Base-by-base conservation (phyloP, 768 basidiomycete species). In the Boletus insuetus region DNA sequence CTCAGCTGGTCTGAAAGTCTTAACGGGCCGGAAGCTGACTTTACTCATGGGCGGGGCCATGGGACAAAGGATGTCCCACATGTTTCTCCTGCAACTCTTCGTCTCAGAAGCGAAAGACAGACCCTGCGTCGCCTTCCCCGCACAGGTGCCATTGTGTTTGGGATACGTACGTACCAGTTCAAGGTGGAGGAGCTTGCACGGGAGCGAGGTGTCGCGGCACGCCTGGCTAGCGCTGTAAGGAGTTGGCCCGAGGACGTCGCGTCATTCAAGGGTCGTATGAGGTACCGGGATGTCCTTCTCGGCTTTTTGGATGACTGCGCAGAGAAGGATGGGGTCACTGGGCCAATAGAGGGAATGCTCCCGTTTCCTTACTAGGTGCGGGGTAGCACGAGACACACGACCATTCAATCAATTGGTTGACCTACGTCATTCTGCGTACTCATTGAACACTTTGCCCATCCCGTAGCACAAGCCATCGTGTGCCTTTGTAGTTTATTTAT, bases 221-320 rank as follows among this genome's bases (percentile, higher is more conserved):
- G 88, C 44, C 69, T 90, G 63, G 86, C 83, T 29, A 82, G 80
- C 50, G 85, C 86, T 4, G 73, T 91, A 43, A 72, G 81, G 59
- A 82, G 82, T 60, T 91, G 87, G 87, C 80, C 84, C 1, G 76
- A 75, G n/a, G 85, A 86, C 52, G 81, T 89, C 20, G 78, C 68
- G 6, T 12, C 46, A 16, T 59, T 70, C 56, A 71, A 68, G 49
- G 69, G 68, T 42, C 63, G 61, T 19, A 49, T 42, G 6, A 55
- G 59, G 50, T 69, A 58, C 49, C 50, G 26, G 26, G 68, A 70
- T 9, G 45, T 70, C 8, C 55, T 69, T 39, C 58, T 69, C 14
- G 37, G 37, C 10, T 71, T 56, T 58, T 42, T 69, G 53, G 68
- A 71, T 43, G 58, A 56, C 9, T 46, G 55, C n/a, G 68, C 65